Evolutionary conservation across 2,329 filamentous ascomycete species (phyloP).

Genomic region (Paecilomyces sp.): DNA sequence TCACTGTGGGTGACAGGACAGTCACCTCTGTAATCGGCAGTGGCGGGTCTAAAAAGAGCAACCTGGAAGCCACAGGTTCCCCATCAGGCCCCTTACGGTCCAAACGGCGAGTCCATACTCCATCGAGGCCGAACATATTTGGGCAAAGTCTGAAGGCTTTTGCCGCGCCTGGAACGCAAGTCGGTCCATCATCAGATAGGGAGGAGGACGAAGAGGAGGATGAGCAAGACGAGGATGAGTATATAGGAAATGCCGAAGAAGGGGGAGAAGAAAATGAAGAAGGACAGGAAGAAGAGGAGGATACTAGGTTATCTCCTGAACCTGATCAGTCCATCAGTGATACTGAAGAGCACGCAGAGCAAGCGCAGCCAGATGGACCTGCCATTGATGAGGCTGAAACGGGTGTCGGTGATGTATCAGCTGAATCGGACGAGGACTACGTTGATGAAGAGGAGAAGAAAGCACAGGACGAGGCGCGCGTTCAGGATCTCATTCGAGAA

Average conservation of each 20-base stretch:
- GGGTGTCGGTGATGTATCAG: slow-evolving; percentile 1
- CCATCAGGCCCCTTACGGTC: slow-evolving; percentile 21
- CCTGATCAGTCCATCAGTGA: not conserved
- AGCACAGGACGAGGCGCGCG: slow-evolving; percentile 35
- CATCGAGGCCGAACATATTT: slow-evolving; percentile 33
- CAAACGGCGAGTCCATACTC: slow-evolving; percentile 31
- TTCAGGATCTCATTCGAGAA: slow-evolving; percentile 38
- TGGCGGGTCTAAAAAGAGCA: slow-evolving; percentile 33
- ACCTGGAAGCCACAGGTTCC: slow-evolving; percentile 19
- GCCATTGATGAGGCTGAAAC: slow-evolving; percentile 11
- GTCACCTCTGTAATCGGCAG: slow-evolving; percentile 59
- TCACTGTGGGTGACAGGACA: slow-evolving; percentile 65
- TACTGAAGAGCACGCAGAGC: not conserved
- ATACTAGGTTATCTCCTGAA: not conserved
- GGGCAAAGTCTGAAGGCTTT: slow-evolving; percentile 45
- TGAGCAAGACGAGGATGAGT: slow-evolving; percentile 11
- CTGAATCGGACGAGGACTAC: slow-evolving; percentile 31
- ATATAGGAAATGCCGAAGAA: slow-evolving; percentile 14
- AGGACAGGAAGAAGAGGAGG: not conserved
- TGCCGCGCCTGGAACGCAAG: slow-evolving; percentile 47
- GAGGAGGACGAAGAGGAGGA: slow-evolving; percentile 18
- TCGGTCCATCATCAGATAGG: slow-evolving; percentile 9
- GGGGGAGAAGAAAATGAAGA: slow-evolving; percentile 5
- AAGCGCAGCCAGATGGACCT: slow-evolving; percentile 6
- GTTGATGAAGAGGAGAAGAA: slow-evolving; percentile 53